Conservation (phyloP, 1,139 yeast genomes). For the Taphrina communis region DNA sequence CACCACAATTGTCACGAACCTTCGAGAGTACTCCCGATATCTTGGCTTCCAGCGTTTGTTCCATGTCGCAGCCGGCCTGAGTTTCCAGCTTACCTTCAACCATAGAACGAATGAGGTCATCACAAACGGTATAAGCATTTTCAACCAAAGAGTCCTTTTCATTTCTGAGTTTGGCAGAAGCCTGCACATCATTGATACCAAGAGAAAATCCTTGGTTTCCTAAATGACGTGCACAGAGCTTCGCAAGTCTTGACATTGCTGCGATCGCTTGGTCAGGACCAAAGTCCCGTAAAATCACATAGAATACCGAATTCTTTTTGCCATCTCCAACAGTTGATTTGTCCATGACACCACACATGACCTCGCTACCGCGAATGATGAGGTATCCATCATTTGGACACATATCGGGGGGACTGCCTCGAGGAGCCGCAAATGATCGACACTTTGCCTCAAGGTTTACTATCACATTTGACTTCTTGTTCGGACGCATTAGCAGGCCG, state of each 20-base stretch:
- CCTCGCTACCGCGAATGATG: slow-evolving; percentile 84
- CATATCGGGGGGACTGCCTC: slow-evolving; percentile 82
- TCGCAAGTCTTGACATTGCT: slow-evolving; percentile 99
- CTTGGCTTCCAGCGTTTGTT: slow-evolving; percentile 95
- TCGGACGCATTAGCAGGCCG: slow-evolving; percentile 84
- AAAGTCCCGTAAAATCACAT: slow-evolving; percentile 89
- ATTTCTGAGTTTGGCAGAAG: slow-evolving; percentile 74
- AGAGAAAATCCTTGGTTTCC: slow-evolving; percentile 97
- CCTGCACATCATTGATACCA: slow-evolving; percentile 97
- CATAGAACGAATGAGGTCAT: slow-evolving; percentile 79
- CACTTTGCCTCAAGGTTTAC: slow-evolving; percentile 94
- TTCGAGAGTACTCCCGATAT: slow-evolving; percentile 95
- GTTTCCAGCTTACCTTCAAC: slow-evolving; percentile 91
- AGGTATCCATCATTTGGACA: slow-evolving; percentile 97
- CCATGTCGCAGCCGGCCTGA: slow-evolving; percentile 99
- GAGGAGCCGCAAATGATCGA: slow-evolving; percentile 79
- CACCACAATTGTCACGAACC: slow-evolving; percentile 99
- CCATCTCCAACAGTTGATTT: slow-evolving; percentile 97
- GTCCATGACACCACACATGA: slow-evolving; percentile 95
- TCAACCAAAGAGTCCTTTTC: slow-evolving; percentile 91
- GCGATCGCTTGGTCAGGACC: slow-evolving; percentile 94
- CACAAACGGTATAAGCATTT: slow-evolving; percentile 88
- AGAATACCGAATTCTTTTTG: slow-evolving; percentile 94
- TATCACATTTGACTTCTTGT: slow-evolving; percentile 71
- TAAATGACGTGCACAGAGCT: slow-evolving; percentile 89